Base-by-base conservation (phyloP, 345 rosid genomes). In the Luvunga scandens region DNA sequence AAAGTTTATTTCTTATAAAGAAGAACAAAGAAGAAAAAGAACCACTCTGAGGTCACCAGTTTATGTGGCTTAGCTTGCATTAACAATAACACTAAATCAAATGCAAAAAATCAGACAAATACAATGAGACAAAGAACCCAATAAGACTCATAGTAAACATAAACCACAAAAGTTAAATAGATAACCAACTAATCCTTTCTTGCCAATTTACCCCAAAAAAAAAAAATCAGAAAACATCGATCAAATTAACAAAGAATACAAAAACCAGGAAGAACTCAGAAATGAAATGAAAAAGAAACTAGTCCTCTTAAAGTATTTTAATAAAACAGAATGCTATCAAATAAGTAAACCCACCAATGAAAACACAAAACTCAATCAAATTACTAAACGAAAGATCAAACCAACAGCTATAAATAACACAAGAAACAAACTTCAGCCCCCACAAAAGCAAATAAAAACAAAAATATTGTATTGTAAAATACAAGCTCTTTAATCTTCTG, bases 211-310 rank as follows among this genome's bases (percentile, higher is more conserved):
- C 62, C 36, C 2, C 3, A 42, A 45, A 45, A 61, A 19, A 66
- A 48, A 27, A 25, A n/a, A 0, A 67, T 62, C 10, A 67, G 39
- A 31, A 72, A 77, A 19, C 48, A 45, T 73, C 59, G 72, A 68
- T 53, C 57, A 71, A 75, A 68, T 70, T 10, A 67, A 39, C 64
- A 27, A 48, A 70, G 71, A 1, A 36, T 1, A 73, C 25, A 39
- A 64, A 57, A 82, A 71, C 60, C 75, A 66, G 28, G 33, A 36
- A 69, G 63, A 50, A 72, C 83, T 73, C 78, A 72, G 59, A 80
- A 75, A 72, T 0, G 33, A 39, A 75, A 53, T 42, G 48, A 42
- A 13, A 45, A 57, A 12, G 18, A 70, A 55, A 33, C 30, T 2
- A 31, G n/a, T n/a, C 33, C 28, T 55, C 33, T 69, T 6, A 25